Percentiles rank a stretch among this genome's conserved stretches.
Evolutionary conservation across 2,329 filamentous ascomycete species (phyloP).

Genomic region (Cladophialophora immunda): DNA sequence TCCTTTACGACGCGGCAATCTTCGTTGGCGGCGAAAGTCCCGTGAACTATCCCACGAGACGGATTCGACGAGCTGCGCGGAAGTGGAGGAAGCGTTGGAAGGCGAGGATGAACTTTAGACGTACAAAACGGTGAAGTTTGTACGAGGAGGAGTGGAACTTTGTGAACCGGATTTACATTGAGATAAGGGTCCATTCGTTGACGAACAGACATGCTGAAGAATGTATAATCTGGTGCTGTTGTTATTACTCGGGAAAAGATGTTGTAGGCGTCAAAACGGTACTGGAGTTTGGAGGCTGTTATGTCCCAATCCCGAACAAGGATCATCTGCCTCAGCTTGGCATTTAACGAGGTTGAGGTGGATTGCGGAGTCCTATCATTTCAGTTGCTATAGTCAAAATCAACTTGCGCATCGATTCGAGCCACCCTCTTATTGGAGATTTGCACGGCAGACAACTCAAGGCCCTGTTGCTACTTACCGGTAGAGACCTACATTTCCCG

Average conservation of each 20-base stretch:
- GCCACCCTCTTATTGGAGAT: too few relatives aligned
- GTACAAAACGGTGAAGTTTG: background rate
- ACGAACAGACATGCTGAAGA: background rate
- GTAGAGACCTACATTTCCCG: too few relatives aligned
- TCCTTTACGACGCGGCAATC: conserved; percentile 62
- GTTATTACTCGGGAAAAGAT: too few relatives aligned
- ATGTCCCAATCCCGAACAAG: background rate
- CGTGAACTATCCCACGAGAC: conserved; percentile 59
- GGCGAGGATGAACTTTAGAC: conserved; percentile 3
- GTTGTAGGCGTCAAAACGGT: background rate
- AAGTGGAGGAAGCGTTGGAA: conserved; percentile 48
- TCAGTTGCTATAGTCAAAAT: background rate
- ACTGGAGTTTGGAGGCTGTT: background rate
- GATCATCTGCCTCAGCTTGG: background rate
- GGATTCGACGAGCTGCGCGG: conserved; percentile 50
- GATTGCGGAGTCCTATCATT: too few relatives aligned
- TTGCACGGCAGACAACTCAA: too few relatives aligned
- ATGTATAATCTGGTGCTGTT: too few relatives aligned
- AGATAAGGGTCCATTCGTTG: background rate
- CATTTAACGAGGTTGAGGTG: background rate
- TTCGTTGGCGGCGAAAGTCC: conserved; percentile 62
- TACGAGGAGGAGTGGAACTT: background rate
- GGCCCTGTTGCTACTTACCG: too few relatives aligned
- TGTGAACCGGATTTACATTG: background rate
- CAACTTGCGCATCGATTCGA: too few relatives aligned